Percentiles rank a stretch among this genome's conserved stretches.
phyloP scores from a whole-genome alignment of 2,329 filamentous ascomycete genomes.

The Trichophyton schoenleinii region DNA sequence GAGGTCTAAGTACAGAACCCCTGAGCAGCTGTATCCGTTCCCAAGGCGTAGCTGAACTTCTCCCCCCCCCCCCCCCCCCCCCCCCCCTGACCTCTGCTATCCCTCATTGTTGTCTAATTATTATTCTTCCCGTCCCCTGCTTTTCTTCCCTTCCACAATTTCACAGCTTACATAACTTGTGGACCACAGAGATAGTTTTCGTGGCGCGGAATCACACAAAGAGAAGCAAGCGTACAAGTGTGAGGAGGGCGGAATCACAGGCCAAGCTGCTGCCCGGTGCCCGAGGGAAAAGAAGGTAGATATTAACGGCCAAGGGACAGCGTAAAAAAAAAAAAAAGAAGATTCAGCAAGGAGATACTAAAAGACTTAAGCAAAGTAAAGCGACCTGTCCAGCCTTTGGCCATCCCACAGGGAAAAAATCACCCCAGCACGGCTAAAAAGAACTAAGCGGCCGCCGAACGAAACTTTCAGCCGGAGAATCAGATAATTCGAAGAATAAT shows the following conservation, averaged over 20 bases:
- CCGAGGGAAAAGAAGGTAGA: background rate
- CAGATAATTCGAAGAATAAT: background rate
- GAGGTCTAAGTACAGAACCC: background rate
- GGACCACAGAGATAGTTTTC: background rate
- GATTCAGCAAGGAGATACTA: background rate
- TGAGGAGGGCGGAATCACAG: background rate
- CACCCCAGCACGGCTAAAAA: background rate
- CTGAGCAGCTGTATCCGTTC: background rate
- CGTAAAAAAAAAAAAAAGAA: background rate
- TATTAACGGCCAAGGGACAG: no score
- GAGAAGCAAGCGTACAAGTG: background rate
- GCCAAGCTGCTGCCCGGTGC: background rate
- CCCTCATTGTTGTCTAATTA: background rate
- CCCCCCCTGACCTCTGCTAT: background rate
- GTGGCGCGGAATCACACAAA: background rate
- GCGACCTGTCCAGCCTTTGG: background rate
- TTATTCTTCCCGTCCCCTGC: background rate
- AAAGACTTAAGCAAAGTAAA: background rate
- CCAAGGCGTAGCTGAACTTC: no score
- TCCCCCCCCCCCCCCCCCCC: background rate
- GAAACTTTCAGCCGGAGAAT: constrained; percentile 2
- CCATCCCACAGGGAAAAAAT: background rate
- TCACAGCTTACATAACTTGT: background rate
- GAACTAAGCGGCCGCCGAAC: background rate
- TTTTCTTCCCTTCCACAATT: background rate